Evolutionary conservation across 768 basidiomycete genomes (phyloP), one percentile per base, ranked within the genome.

Genomic region (Dentipellis sp.): DNA sequence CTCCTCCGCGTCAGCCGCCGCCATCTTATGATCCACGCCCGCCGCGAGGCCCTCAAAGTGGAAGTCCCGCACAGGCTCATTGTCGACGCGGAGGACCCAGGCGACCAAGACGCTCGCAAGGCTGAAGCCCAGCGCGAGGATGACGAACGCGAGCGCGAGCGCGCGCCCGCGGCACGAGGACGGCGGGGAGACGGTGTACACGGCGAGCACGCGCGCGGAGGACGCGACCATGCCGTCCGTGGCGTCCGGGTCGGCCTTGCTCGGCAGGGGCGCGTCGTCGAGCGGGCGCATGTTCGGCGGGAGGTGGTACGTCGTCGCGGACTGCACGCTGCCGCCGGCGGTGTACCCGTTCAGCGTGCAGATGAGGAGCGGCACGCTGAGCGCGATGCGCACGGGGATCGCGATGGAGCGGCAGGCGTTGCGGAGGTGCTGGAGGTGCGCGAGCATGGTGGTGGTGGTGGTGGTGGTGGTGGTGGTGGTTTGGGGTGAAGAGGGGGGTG

Each of bases 301-400:
- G 12, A 14, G 12, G 52, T 55, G 52, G 10, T 36, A 34, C 0
- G 50, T n/a, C 4, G 52, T 50, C 6, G 50, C 40, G 16, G 57
- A 57, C 35, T 29, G 35, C 10, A 50, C 53, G 2, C 57, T 48
- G 7, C 47, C 50, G 21, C 21, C 49, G 2, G 53, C 49, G 48
- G 39, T 56, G 47, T 60, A 60, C 17, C 57, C 57, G 22, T 59
- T 40, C 36, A 60, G 39, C 8, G 51, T 59, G 51, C 54, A 60
- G 36, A 60, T 56, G 35, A 60, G 59, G 4, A 58, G 57, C 6
- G 59, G 59, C 19, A 60, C 50, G 45, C 59, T 58, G 36, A 60
- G 42, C 4, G 59, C 59, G 29, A 60, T 53, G 47, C 59, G 59
- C 39, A 60, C 12, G 23, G 59, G 59, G 54, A 60, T 29, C 53